Percentiles rank a stretch among this genome's conserved stretches.
phyloP scores from a whole-genome alignment of 768 basidiomycete genomes.

The Pulveroboletus frians region DNA sequence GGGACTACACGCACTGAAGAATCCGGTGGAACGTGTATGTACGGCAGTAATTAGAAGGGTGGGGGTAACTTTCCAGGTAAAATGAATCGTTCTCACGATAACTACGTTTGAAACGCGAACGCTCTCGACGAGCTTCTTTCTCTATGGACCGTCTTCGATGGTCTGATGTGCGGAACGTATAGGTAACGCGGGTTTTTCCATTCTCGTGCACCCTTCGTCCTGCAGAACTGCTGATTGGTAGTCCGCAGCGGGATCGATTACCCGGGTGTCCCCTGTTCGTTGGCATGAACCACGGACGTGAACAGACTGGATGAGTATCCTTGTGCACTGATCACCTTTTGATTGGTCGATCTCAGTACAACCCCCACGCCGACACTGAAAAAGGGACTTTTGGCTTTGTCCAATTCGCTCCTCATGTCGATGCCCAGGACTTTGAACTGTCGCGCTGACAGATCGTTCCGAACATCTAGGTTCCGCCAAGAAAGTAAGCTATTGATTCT shows the following conservation, averaged over 20 bases:
- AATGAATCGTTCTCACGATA: conserved; percentile 13
- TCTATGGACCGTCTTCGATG: no score
- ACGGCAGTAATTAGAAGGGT: conserved; percentile 3
- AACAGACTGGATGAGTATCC: no score
- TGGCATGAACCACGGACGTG: neutral
- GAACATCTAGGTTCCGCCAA: conserved; percentile 3
- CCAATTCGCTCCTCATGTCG: conserved; percentile 8
- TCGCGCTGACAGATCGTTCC: neutral
- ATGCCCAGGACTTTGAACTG: neutral
- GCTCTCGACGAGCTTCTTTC: no score
- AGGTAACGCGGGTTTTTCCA: no score
- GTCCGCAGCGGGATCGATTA: no score
- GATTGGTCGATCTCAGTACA: neutral
- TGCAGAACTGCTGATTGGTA: no score
- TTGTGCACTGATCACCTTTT: no score
- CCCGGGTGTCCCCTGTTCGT: no score
- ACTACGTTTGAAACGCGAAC: neutral
- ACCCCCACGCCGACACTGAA: neutral
- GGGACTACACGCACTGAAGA: neutral
- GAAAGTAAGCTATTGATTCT: neutral
- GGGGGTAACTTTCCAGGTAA: neutral
- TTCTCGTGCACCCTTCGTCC: no score
- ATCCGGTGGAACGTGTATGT: conserved; percentile 4
- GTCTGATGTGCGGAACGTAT: no score
- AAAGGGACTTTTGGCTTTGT: neutral